These are phyloP conservation scores for Fallopia convolvulus DNA, from an alignment of 148 eudicot species.

Conservation along the genomic window DNA sequence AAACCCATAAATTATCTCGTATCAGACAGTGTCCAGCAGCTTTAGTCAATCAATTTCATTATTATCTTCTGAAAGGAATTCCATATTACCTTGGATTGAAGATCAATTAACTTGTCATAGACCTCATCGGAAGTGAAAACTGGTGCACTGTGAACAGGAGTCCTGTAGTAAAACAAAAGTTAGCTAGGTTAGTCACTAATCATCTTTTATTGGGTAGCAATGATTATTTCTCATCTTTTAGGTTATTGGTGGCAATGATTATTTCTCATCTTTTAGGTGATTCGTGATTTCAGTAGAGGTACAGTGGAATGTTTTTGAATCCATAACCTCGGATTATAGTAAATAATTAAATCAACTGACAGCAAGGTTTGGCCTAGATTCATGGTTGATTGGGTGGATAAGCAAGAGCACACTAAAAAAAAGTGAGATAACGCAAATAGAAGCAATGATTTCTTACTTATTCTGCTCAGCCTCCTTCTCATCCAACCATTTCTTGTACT, in stretches of 20 bases:
- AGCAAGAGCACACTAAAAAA: not conserved
- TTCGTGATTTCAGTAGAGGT: not conserved
- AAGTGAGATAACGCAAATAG: not conserved
- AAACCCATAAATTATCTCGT: not conserved
- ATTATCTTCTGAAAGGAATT: not conserved
- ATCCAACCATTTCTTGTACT: constrained; percentile 67
- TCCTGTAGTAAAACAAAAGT: constrained; percentile 33
- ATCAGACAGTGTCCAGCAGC: not conserved
- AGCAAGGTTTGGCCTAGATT: not conserved
- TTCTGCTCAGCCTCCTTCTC: constrained; percentile 79
- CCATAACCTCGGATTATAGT: not conserved
- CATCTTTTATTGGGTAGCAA: not conserved
- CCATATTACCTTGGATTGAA: constrained; percentile 66
- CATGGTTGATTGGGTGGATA: not conserved
- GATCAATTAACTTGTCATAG: constrained; percentile 50
- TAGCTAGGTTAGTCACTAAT: not conserved
- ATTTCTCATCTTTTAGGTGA: not conserved
- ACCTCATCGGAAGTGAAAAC: constrained; percentile 75
- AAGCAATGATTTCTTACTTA: constrained; percentile 35
- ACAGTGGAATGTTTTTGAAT: not conserved
- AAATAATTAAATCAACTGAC: not conserved
- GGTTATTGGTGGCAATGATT: not conserved
- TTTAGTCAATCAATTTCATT: not conserved
- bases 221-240: not conserved
- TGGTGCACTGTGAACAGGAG: constrained; percentile 45